Base-by-base conservation (phyloP, 371 early-diverging fungal genomes). In the Syncephalastrum monosporum region DNA sequence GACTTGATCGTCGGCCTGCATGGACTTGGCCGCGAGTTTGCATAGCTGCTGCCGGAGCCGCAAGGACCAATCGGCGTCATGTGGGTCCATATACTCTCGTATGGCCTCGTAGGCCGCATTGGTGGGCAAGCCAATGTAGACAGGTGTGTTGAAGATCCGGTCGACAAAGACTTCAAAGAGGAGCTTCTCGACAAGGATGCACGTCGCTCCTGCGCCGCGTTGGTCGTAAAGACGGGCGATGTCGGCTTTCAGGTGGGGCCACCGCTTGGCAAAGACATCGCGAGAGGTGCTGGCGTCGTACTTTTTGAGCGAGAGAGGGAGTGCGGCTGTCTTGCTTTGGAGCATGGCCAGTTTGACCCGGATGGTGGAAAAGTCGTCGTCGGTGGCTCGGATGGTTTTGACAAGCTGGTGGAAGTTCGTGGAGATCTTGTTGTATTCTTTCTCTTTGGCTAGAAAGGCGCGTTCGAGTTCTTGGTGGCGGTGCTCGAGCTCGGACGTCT, bases 351-450 rank as follows among this genome's bases (percentile, higher is more conserved):
- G 61, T 29, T 69, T 66, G 44, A 63, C 61, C 19, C 53, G 67
- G 55, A 77, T 71, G 42, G 77, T 77, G 15, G 67, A 65, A 54
- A 68, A 71, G 50, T 77, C 77, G 47, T 73, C 77, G 42, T 77
- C 77, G 0, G 77, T 77, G 12, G 73, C 71, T 12, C 71, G 69
- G 43, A 77, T 72, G 27, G 61, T 47, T 54, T 59, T 63, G 14
- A 75, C 64, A 48, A 71, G 71, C 42, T 71, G 64, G 38, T 71
- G 65, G 16, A 71, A 75, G 51, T 71, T 71, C 44, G 55, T 71
- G 24, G 68, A 68, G 69, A 75, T 71, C 54, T 63, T 51, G 42
- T 64, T 67, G 19, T 70, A 69, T 41, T 75, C 75, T 21, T 61
- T 56, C 47, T 75, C 75, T 43, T 62, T 64, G 53, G 64, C 65